Percentiles rank a stretch among this genome's conserved stretches.
phyloP scores from a whole-genome alignment of 2,329 filamentous ascomycete species.

The Venturia oleaginea region DNA sequence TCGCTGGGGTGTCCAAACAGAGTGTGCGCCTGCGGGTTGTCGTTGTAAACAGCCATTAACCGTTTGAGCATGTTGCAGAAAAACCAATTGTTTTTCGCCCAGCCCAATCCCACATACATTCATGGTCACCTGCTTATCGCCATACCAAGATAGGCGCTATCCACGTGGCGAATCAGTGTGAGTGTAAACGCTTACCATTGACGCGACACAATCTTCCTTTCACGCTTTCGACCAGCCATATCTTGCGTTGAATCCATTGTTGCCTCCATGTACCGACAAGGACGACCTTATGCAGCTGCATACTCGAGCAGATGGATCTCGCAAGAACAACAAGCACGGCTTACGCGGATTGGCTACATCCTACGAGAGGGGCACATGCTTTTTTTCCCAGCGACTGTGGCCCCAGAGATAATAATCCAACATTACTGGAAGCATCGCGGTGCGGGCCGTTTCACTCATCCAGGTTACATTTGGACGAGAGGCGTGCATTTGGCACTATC shows the following conservation, averaged over 20 bases:
- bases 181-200: background rate
- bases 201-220: background rate
- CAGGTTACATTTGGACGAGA: background rate
- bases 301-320: background rate
- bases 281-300: background rate
- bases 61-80: background rate
- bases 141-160: background rate
- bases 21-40: background rate
- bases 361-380: background rate
- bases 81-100: too few relatives aligned
- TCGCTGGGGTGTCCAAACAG: background rate
- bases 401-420: background rate
- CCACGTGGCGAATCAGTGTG: background rate
- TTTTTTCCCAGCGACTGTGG: background rate
- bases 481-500: background rate
- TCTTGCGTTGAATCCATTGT: background rate
- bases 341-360: background rate
- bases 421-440: background rate
- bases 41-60: background rate
- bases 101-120: background rate
- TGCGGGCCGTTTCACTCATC: background rate
- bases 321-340: background rate
- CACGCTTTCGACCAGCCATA: background rate
- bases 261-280: background rate
- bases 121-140: slow-evolving; percentile 1